phyloP scores from a whole-genome alignment of 495 filamentous ascomycete species.

The Penicillium maclennaniae region DNA sequence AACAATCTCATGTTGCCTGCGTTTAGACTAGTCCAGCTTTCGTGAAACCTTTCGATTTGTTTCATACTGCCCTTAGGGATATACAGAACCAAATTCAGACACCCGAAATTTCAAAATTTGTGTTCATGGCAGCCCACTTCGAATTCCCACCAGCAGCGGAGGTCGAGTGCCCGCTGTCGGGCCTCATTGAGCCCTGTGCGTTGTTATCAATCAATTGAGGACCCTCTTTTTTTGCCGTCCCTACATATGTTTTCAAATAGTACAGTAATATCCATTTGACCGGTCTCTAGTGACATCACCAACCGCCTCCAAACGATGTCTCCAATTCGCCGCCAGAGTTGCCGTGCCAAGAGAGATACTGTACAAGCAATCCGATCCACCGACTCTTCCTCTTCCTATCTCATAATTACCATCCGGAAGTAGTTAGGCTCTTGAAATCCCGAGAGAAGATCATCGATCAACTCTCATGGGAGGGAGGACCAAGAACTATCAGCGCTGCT shows the following conservation, averaged over 20 bases:
- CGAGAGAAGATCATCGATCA: neutral
- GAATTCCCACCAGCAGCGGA: neutral
- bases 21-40: too few relatives aligned
- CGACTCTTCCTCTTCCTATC: neutral
- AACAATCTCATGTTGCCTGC: neutral
- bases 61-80: too few relatives aligned
- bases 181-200: neutral
- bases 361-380: too few relatives aligned
- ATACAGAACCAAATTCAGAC: too few relatives aligned
- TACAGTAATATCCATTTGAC: neutral
- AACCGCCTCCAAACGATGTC: too few relatives aligned
- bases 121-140: slow-evolving; percentile 1
- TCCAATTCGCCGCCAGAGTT: too few relatives aligned
- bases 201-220: neutral
- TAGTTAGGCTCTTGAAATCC: neutral
- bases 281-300: neutral
- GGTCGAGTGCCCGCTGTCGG: neutral
- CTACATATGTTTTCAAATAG: neutral
- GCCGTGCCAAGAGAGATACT: too few relatives aligned
- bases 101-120: too few relatives aligned
- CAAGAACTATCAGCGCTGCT: neutral
- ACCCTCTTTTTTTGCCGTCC: neutral
- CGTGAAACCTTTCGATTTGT: neutral
- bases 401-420: neutral
- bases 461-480: neutral